Conservation (phyloP, 495 filamentous ascomycete species). For the Chaetomium cochliodes region DNA sequence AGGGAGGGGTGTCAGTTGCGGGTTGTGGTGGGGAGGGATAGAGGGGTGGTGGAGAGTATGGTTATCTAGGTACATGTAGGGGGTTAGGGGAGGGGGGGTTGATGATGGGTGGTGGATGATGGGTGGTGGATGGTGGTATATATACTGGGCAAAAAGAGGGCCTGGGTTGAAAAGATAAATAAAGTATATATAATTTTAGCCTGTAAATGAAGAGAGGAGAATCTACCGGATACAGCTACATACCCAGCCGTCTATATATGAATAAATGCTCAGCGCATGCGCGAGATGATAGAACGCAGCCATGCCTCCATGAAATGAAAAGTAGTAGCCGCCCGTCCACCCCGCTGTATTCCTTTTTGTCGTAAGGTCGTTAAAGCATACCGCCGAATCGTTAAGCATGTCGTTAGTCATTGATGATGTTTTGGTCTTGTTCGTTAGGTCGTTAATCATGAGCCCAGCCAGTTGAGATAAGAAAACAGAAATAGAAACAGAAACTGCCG, state of each 20-base stretch:
- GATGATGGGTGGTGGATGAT: no score
- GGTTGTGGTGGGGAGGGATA: conserved; percentile 66
- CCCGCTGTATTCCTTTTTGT: conserved; percentile 1
- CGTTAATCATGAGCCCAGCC: conserved; percentile 9
- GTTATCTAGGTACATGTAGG: conserved; percentile 41
- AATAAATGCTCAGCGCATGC: conserved; percentile 7
- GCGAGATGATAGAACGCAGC: neutral
- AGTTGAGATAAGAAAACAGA: neutral
- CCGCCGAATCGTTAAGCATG: conserved; percentile 23
- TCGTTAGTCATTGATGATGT: conserved; percentile 17
- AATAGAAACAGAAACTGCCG: neutral
- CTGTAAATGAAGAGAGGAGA: neutral
- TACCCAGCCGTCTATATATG: conserved; percentile 18
- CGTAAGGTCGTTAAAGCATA: conserved; percentile 9
- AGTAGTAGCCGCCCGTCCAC: neutral
- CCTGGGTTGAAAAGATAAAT: no score
- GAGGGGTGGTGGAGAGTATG: conserved; percentile 59
- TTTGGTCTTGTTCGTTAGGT: conserved; percentile 16
- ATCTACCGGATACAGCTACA: conserved; percentile 11
- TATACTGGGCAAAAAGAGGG: no score
- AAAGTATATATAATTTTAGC: conserved; percentile 10
- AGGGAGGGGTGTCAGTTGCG: conserved; percentile 61
- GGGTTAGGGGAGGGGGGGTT: no score
- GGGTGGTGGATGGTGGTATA: no score
- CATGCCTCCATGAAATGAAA: neutral